Conservation (phyloP, 768 basidiomycete genomes). For the Amanita molliuscula region DNA sequence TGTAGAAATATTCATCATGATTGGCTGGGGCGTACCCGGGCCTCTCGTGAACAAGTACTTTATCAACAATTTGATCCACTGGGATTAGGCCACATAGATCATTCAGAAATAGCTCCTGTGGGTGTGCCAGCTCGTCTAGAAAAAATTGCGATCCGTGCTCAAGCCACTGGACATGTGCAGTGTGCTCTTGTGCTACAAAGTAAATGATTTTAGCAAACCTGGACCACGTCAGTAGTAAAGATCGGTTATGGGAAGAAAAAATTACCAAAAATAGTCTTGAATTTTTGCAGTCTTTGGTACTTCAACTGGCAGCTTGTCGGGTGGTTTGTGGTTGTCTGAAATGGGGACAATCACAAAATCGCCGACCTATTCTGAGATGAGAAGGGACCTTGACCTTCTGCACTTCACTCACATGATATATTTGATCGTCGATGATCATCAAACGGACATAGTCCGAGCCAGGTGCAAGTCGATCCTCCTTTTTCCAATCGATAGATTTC, state of each 20-base stretch:
- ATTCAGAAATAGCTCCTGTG: conserved; percentile 57
- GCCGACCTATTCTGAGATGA: conserved; percentile 33
- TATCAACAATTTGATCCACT: conserved; percentile 33
- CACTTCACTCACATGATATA: conserved; percentile 29
- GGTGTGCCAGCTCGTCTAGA: conserved; percentile 48
- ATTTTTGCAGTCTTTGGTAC: conserved; percentile 30
- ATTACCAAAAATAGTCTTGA: conserved; percentile 56
- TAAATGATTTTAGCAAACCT: conserved; percentile 66
- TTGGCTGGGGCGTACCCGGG: conserved; percentile 17
- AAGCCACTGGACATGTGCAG: conserved; percentile 65
- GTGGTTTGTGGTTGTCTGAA: conserved; percentile 18
- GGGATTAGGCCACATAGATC: conserved; percentile 38
- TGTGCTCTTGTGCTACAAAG: conserved; percentile 30
- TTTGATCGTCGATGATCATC: conserved; percentile 30
- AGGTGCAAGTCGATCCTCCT: conserved; percentile 23
- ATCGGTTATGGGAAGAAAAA: not conserved
- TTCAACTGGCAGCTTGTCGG: conserved; percentile 21
- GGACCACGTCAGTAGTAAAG: not conserved
- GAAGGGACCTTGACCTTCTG: not conserved
- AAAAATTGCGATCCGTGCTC: conserved; percentile 56
- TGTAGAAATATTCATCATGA: conserved; percentile 40
- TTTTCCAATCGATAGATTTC: conserved; percentile 18
- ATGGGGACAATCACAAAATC: conserved; percentile 49
- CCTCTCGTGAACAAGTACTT: conserved; percentile 32
- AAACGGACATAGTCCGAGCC: conserved; percentile 25